Evolutionary conservation across 352 stramenopile species (phyloP).

Genomic region (Halophytophthora batemanensis): DNA sequence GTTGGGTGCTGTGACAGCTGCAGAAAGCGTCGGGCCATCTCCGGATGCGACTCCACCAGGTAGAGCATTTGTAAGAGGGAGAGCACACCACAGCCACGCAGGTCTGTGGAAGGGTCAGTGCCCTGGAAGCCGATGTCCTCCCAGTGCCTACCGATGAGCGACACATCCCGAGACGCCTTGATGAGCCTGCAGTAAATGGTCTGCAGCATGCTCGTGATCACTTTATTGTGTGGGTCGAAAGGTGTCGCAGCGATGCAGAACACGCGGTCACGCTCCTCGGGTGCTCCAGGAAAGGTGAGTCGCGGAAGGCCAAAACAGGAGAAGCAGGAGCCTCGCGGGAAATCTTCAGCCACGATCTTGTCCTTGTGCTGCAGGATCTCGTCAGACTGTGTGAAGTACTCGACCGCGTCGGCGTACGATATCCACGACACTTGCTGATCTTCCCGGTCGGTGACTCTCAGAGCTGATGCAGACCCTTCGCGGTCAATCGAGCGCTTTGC

Average conservation of each 20-base stretch:
- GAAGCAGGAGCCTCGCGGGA: conserved; percentile 48
- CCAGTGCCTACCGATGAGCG: conserved; percentile 74
- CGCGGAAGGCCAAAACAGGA: conserved; percentile 53
- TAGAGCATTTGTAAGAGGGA: conserved; percentile 84
- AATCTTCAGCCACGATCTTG: conserved; percentile 57
- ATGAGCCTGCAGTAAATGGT: conserved; percentile 61
- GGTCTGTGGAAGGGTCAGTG: conserved; percentile 81
- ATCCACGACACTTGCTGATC: conserved; percentile 21
- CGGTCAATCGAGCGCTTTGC: conserved; percentile 1
- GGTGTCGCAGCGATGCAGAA: conserved; percentile 65
- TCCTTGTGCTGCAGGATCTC: conserved; percentile 42
- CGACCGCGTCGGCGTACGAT: conserved; percentile 39
- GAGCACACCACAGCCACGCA: conserved; percentile 82
- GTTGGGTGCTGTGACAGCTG: conserved; percentile 46
- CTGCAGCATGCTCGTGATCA: conserved; percentile 58
- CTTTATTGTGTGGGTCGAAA: conserved; percentile 41
- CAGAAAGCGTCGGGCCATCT: conserved; percentile 49
- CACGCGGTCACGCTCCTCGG: conserved; percentile 66
- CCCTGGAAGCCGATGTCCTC: conserved; percentile 89
- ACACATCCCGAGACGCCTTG: conserved; percentile 28
- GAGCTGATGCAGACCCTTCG: not conserved
- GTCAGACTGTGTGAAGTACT: conserved; percentile 38
- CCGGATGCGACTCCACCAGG: conserved; percentile 60
- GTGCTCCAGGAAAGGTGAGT: conserved; percentile 47
- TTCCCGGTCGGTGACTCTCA: conserved; percentile 5